Base-by-base conservation (phyloP, 768 basidiomycete species). In the Gelatoporia subvermispora region DNA sequence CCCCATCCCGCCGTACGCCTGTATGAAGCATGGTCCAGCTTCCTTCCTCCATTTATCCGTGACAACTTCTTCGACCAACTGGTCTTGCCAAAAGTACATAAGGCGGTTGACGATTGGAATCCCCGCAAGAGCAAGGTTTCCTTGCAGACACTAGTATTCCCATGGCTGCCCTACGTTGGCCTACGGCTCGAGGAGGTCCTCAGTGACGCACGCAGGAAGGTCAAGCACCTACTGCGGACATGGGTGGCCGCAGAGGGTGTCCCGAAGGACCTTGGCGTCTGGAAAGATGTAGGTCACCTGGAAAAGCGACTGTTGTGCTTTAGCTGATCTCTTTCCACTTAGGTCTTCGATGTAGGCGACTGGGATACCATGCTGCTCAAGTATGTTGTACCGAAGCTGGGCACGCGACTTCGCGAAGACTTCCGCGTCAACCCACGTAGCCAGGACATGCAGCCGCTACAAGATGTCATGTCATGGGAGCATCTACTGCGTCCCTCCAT, bases 11-110 rank as follows among this genome's bases (percentile, higher is more conserved):
- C 85, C 4, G 80, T 97, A 35, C 81, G 77, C 41, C 71, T 99
- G 2, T 89, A 93, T 60, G 90, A 95, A 66, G 75, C 82, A 0
- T 98, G 96, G 96, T 78, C 84, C 1, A 77, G 81, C 1, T 81
- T 95, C 54, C 74, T 98, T 1, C 96, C 96, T 0, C 77, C 78
- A 0, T 99, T 97, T 69, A 84, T 99, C 50, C 80, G 82, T 45
- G 94, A 97, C 69, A 99, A 97, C 62, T 75, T 99, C 50, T 80
- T 99, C 53, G 94, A 97, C 62, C 96, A 99, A 65, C 82, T 99
- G 20, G 79, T 99, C 39, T 72, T 99, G 18, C 96, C 96, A 1
- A 99, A 98, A 67, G 79, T 99, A 2, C 79, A 85, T 42, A 83
- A 84, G 53, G 82, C 91, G 3, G 78, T 97, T 28, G 76, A 81